Base-by-base conservation (phyloP, 306 rosid genomes). In the Lathyrus aphaca region DNA sequence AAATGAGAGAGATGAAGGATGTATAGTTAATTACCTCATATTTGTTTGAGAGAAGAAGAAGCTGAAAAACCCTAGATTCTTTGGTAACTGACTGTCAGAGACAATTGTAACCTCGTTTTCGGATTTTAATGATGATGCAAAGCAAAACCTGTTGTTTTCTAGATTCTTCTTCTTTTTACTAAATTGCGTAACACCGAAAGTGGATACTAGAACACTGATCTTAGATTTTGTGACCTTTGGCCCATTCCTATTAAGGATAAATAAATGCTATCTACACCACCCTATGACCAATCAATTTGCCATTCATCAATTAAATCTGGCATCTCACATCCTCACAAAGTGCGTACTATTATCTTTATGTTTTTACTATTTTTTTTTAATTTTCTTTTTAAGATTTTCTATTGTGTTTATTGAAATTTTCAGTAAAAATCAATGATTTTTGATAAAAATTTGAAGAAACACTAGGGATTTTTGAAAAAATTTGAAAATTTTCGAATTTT, bases 21-120 rank as follows among this genome's bases (percentile, higher is more conserved):
- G 37, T 4, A 50, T 11, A 44, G 14, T 5, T 72, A 72, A 14
- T 2, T 72, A 72, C 87, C 84, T 73, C 87, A 83, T 76, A 6
- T 21, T 59, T 21, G 51, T 50, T 44, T 43, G 40, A 37, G 38
- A 57, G 32, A 65, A 49, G 66, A 16, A 6, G 66, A 16, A 10
- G 38, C 27, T n/a, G 68, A 39, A 59, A 72, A 79, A 83, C 84
- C 84, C 87, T 83, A 73, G 76, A 15, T 42, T 25, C 4, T 10
- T 54, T 23, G 16, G 32, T 35, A 35, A 35, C 5, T 56, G 39
- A 56, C 5, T 56, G 10, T 6, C 44, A n/a, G 37, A 35, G 25
- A 32, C 19, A 59, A 9, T n/a, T 4, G 19, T n/a, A 30, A 57
- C 27, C 58, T 45, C n/a, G 43, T 48, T 66, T 66, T 66, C 30